A percentile compares a stretch with the other conserved stretches of the same genome.
Evolutionary conservation across 768 basidiomycete species (phyloP).

Genomic region (Leccinum uliginosum): DNA sequence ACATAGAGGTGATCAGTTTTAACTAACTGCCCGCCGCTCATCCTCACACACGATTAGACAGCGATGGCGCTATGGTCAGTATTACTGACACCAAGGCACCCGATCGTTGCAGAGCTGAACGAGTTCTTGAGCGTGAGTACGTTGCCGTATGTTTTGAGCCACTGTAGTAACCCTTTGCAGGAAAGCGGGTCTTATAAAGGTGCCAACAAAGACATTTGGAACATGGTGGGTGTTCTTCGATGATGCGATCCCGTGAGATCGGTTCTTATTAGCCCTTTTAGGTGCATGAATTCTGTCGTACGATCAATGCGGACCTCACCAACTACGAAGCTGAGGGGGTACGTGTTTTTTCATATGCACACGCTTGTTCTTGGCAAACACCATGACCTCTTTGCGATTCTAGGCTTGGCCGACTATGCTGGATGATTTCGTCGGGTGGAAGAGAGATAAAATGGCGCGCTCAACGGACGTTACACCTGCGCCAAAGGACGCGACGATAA

Average conservation of each 20-base stretch:
- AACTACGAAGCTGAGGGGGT: slow-evolving; percentile 79
- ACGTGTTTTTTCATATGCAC: slow-evolving; percentile 21
- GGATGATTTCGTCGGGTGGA: slow-evolving; percentile 76
- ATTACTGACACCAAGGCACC: slow-evolving; percentile 60
- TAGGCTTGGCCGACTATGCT: slow-evolving; percentile 82
- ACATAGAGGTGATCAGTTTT: slow-evolving; percentile 62
- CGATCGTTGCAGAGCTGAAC: slow-evolving; percentile 60
- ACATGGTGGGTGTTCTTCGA: slow-evolving; percentile 51
- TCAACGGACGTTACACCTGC: slow-evolving; percentile 1
- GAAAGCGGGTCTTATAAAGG: slow-evolving; percentile 63
- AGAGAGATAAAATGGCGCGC: slow-evolving; percentile 29
- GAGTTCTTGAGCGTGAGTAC: slow-evolving; percentile 59
- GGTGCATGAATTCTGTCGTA: slow-evolving; percentile 75
- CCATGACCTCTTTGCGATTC: neutral
- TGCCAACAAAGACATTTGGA: slow-evolving; percentile 83
- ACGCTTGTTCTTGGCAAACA: slow-evolving; percentile 1
- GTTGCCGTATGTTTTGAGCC: neutral
- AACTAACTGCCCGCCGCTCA: neutral
- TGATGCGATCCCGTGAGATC: neutral
- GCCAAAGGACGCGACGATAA: slow-evolving; percentile 3
- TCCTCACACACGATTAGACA: slow-evolving; percentile 39
- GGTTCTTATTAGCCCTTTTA: slow-evolving; percentile 24
- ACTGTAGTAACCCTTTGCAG: slow-evolving; percentile 13
- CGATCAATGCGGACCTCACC: slow-evolving; percentile 52
- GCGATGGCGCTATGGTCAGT: slow-evolving; percentile 76